These are phyloP conservation scores for Calonectria hawksworthii DNA, from an alignment of 2,329 filamentous ascomycete species.

Conservation along the genomic window DNA sequence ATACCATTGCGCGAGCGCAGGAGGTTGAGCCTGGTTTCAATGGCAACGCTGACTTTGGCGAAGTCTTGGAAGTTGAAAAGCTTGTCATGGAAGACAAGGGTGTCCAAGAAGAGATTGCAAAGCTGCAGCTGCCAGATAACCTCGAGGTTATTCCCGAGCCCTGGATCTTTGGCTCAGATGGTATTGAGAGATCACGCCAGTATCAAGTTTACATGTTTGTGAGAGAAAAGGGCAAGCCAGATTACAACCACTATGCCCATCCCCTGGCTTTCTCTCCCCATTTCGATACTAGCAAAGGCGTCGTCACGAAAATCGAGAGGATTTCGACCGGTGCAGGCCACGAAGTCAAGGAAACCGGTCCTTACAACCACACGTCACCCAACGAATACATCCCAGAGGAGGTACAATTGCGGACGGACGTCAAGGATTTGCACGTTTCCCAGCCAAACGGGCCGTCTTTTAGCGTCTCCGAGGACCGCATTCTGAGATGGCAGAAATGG, in stretches of 20 bases:
- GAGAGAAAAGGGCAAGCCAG: constrained; percentile 24
- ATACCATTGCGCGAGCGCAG: background rate
- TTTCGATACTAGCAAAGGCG: constrained; percentile 4
- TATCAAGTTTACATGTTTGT: constrained; percentile 30
- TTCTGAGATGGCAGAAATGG: constrained; percentile 29
- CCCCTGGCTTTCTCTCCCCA: constrained; percentile 21
- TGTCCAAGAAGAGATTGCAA: constrained; percentile 20
- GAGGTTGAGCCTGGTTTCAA: background rate
- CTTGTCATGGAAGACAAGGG: constrained; percentile 17
- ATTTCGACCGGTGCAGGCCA: constrained; percentile 7
- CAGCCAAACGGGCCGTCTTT: constrained; percentile 26
- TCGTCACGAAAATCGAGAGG: constrained; percentile 2
- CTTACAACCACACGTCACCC: background rate
- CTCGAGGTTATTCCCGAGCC: constrained; percentile 24
- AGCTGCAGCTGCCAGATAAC: constrained; percentile 14
- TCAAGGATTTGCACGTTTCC: constrained; percentile 8
- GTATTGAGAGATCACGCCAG: constrained; percentile 10
- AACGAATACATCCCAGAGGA: constrained; percentile 24
- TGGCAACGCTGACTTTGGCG: constrained; percentile 19
- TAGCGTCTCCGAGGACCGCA: constrained; percentile 16
- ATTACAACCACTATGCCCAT: constrained; percentile 26
- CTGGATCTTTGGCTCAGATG: constrained; percentile 27
- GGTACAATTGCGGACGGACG: constrained; percentile 6
- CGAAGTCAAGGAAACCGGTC: background rate
- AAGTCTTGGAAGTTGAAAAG: constrained; percentile 23